A percentile compares a stretch with the other conserved stretches of the same genome.
phyloP scores from a whole-genome alignment of 306 rosid genomes.

The Sicyos edulis region DNA sequence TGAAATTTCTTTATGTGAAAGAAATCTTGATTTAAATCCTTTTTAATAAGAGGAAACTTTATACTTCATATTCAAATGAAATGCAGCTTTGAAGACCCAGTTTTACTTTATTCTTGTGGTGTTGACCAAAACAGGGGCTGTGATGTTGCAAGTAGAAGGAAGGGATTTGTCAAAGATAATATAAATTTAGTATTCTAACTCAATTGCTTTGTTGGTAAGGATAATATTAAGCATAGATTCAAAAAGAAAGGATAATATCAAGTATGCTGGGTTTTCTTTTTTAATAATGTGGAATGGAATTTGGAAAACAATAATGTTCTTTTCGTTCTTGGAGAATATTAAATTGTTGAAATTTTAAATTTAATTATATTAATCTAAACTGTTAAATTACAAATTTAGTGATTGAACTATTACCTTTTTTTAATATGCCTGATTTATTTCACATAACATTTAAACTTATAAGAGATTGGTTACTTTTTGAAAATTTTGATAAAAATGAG shows the following conservation, averaged over 20 bases:
- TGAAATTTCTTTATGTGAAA: conserved; percentile 4
- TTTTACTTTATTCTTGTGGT: not conserved
- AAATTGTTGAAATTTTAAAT: not conserved
- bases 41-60: conserved; percentile 9
- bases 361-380: not conserved
- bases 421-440: no score
- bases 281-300: no score
- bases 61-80: not conserved
- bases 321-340: not conserved
- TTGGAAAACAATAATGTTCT: not conserved
- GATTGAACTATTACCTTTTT: no score
- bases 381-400: no score
- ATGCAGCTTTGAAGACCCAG: conserved; percentile 3
- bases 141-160: not conserved
- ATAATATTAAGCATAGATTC: no score
- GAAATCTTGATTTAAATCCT: not conserved
- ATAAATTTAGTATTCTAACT: no score
- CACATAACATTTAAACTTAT: no score
- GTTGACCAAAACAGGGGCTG: not conserved
- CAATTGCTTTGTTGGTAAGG: no score
- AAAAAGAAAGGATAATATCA: no score
- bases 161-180: not conserved
- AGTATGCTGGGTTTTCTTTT: not conserved
- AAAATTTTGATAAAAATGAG: no score
- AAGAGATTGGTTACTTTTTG: no score